A percentile compares a stretch with the other conserved stretches of the same genome.
Conservation (phyloP, 2,329 filamentous ascomycete genomes). For the Colletotrichum sp. region DNA sequence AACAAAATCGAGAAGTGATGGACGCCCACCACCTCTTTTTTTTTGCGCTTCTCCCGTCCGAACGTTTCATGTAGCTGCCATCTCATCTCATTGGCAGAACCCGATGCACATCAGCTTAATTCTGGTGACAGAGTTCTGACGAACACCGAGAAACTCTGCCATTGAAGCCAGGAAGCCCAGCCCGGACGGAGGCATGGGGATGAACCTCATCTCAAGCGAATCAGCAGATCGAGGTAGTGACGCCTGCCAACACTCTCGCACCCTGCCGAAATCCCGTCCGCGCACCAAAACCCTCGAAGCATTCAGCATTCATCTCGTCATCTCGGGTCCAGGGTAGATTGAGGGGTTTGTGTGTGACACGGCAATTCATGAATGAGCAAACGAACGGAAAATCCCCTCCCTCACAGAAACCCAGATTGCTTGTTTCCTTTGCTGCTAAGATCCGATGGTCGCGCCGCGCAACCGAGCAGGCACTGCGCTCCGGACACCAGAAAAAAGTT, state of each 20-base stretch:
- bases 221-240: not conserved
- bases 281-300: not conserved
- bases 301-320: constrained; percentile 2
- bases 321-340: not conserved
- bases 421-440: not conserved
- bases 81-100: not conserved
- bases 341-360: not conserved
- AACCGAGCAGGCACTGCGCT: not conserved
- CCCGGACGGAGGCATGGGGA: too few relatives aligned
- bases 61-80: not conserved
- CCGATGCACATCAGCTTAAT: not conserved
- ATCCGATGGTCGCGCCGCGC: not conserved
- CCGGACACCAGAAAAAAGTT: not conserved
- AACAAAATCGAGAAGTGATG: not conserved
- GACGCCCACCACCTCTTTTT: not conserved
- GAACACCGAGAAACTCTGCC: not conserved
- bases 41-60: not conserved
- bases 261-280: not conserved
- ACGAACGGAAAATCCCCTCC: not conserved
- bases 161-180: not conserved
- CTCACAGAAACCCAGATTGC: not conserved
- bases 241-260: not conserved
- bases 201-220: too few relatives aligned
- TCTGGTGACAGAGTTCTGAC: not conserved
- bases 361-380: not conserved